Base-by-base conservation (phyloP, 306 rosid species). In the Fragaria iinumae region DNA sequence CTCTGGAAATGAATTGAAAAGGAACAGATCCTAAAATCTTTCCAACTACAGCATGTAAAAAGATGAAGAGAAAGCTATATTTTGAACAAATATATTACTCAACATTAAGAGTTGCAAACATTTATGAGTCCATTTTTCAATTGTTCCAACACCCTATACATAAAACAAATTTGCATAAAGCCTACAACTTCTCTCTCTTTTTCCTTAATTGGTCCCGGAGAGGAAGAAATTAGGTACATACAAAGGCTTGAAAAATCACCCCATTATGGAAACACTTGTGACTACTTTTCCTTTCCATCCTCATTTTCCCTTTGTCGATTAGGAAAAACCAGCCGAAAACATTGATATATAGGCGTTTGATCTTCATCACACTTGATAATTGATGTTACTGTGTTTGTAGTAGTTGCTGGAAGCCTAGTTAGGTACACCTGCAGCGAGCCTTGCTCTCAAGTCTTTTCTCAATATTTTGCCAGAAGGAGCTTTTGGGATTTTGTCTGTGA, bases 401-500 rank as follows among this genome's bases (percentile, higher is more conserved):
- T 8, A 39, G 25, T 73, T 57, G 44, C 44, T 36, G 16, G 5
- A 41, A 36, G 69, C 17, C 84, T 88, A 83, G 64, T 75, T 86
- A 21, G 79, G 56, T 76, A 80, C 7, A 56, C 76, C 80, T 69
- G 77, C 62, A 44, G 74, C 75, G 23, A 93, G 83, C 73, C 76
- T 87, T 47, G 86, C 89, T 66, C 84, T 88, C 63, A 93, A 80
- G 39, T 76, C 90, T 86, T 86, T 89, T 18, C 97, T 78, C 76
- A 91, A 80, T 79, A 91, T 93, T 85, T 93, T 93, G 3, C 98
- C 98, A 0, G 97, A 84, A 23, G 93, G 87, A 27, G 91, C 88
- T 81, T 88, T 93, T 0, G 98, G 93, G 70, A 93, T 88, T 43
- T 85, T 63, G n/a, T 90, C 92, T 5, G 83, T 84, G 90, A 91